phyloP scores from a whole-genome alignment of 2,329 filamentous ascomycete genomes.

The Diplodia intermedia region DNA sequence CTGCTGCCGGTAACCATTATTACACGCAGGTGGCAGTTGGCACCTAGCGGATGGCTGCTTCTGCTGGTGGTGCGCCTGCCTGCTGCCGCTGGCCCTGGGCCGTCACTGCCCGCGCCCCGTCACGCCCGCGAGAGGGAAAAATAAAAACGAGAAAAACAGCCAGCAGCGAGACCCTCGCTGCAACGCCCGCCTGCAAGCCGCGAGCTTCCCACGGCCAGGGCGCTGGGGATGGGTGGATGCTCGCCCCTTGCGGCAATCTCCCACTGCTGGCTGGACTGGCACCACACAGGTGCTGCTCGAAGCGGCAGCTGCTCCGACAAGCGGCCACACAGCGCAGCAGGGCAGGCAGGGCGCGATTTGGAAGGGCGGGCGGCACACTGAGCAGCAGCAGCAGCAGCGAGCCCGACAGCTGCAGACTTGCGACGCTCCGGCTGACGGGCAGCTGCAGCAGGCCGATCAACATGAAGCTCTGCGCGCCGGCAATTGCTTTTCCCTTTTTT shows the following conservation, averaged over 20 bases:
- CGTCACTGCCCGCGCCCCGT: neutral
- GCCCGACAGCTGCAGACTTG: neutral
- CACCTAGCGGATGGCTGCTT: conserved; percentile 8
- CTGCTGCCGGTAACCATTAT: conserved; percentile 7
- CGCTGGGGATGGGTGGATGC: conserved; percentile 12
- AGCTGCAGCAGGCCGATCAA: neutral
- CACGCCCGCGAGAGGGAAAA: neutral
- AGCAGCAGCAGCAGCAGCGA: neutral
- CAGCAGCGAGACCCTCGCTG: conserved; percentile 8
- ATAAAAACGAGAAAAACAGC: neutral
- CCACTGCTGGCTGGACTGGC: neutral
- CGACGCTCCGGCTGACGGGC: neutral
- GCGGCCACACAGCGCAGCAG: neutral
- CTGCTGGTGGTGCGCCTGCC: neutral
- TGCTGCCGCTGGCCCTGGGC: neutral
- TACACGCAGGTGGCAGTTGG: conserved; percentile 4
- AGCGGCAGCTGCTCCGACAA: conserved; percentile 21
- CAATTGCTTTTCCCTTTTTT: neutral
- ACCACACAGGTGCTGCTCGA: conserved; percentile 21
- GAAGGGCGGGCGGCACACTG: neutral
- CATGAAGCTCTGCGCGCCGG: neutral
- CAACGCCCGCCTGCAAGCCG: conserved; percentile 1
- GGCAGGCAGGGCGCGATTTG: neutral
- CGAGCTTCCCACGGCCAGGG: conserved; percentile 1
- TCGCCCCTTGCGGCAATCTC: conserved; percentile 27